Evolutionary conservation across 2,329 filamentous ascomycete species (phyloP).

Genomic region (Cladosporium velox): DNA sequence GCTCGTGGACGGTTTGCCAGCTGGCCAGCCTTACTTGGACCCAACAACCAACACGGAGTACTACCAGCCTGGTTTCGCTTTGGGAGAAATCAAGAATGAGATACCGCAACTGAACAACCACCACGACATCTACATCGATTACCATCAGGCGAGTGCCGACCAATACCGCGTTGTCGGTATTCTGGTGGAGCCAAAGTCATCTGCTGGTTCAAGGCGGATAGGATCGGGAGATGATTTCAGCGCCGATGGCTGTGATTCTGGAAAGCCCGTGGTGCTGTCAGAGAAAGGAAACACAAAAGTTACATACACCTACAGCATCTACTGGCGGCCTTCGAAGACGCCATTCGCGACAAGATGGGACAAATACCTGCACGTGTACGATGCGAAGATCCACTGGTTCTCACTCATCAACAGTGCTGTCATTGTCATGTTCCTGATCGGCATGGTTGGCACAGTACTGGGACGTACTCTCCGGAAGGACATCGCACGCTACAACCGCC

Average conservation of each 20-base stretch:
- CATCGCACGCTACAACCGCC: constrained; percentile 91
- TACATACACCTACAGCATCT: constrained; percentile 88
- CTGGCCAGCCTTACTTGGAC: constrained; percentile 80
- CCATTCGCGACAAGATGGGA: constrained; percentile 98
- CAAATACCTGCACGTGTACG: constrained; percentile 95
- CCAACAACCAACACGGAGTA: constrained; percentile 74
- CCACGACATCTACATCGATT: constrained; percentile 91
- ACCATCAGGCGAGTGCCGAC: constrained; percentile 73
- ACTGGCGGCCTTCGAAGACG: constrained; percentile 80
- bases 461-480: constrained; percentile 88
- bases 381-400: constrained; percentile 99
- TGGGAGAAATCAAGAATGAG: constrained; percentile 59
- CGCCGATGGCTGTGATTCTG: constrained; percentile 50
- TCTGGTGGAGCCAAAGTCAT: constrained; percentile 78
- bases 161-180: constrained; percentile 90
- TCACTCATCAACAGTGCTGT: constrained; percentile 94
- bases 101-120: constrained; percentile 81
- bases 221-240: constrained; percentile 48
- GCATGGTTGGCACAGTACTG: constrained; percentile 91
- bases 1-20: constrained; percentile 91
- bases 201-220: constrained; percentile 57
- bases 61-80: constrained; percentile 86
- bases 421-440: constrained; percentile 86
- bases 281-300: constrained; percentile 65
- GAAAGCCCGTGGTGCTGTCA: constrained; percentile 63